Percentiles rank a stretch among this genome's conserved stretches.
These are phyloP conservation scores for Graphium sp. DNA, from an alignment of 2,329 filamentous ascomycete species.

Conservation along the genomic window DNA sequence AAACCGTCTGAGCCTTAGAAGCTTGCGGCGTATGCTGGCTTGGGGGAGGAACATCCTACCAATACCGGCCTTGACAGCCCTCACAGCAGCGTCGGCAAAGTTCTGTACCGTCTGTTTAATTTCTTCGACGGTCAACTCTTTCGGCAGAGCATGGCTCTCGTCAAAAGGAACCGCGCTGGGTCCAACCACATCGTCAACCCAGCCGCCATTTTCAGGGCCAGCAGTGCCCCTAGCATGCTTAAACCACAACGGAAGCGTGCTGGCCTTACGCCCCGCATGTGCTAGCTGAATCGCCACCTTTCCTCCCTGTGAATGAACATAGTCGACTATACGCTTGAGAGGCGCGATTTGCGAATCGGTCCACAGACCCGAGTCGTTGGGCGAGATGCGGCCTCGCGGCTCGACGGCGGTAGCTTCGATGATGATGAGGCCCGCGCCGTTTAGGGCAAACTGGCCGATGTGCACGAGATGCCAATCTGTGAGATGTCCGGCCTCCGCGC, in stretches of 20 bases:
- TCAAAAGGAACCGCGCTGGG: conserved; percentile 41
- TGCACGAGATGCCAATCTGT: conserved; percentile 75
- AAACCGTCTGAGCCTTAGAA: too few species aligned
- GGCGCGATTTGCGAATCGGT: conserved; percentile 65
- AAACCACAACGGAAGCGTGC: conserved; percentile 48
- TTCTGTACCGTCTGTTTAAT: conserved; percentile 47
- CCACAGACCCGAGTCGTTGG: conserved; percentile 69
- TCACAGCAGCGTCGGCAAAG: conserved; percentile 39
- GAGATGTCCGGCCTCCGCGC: conserved; percentile 44
- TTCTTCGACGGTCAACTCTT: conserved; percentile 50
- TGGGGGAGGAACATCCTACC: too few species aligned
- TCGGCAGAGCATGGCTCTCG: conserved; percentile 41
- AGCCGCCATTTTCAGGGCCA: conserved; percentile 30
- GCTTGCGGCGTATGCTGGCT: too few species aligned
- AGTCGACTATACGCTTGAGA: conserved; percentile 55
- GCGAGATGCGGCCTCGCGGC: conserved; percentile 67
- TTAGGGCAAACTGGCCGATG: conserved; percentile 59
- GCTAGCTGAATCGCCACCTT: conserved; percentile 66
- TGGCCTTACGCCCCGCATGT: conserved; percentile 61
- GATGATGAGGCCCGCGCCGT: conserved; percentile 57
- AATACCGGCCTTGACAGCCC: conserved; percentile 52
- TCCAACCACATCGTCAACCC: conserved; percentile 36
- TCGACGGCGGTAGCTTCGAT: conserved; percentile 66
- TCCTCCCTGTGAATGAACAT: conserved; percentile 62
- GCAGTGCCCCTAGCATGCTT: conserved; percentile 30